A percentile compares a stretch with the other conserved stretches of the same genome.
phyloP scores from a whole-genome alignment of 2,329 filamentous ascomycete species.

The Cercospora sp. region DNA sequence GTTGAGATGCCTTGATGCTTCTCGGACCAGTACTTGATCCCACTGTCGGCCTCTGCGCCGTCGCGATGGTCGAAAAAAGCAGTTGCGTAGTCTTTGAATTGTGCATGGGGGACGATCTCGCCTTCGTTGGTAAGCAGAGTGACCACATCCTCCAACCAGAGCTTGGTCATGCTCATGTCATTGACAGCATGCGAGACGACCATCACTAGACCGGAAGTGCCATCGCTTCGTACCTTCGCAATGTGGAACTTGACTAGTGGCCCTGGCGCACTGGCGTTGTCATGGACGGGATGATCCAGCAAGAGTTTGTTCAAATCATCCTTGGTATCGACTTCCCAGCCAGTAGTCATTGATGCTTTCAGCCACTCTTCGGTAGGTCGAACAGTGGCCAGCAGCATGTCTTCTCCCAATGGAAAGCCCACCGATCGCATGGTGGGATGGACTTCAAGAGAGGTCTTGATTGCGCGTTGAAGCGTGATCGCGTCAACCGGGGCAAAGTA shows the following conservation, averaged over 20 bases:
- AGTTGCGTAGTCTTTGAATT: constrained; percentile 37
- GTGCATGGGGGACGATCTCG: constrained; percentile 32
- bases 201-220: constrained; percentile 34
- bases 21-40: constrained; percentile 34
- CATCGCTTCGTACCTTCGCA: constrained; percentile 32
- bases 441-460: constrained; percentile 33
- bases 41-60: constrained; percentile 34
- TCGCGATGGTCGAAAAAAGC: constrained; percentile 36
- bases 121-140: constrained; percentile 32
- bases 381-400: constrained; percentile 35
- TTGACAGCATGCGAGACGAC: constrained; percentile 36
- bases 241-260: constrained; percentile 36
- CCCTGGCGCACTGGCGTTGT: constrained; percentile 34
- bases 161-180: constrained; percentile 39
- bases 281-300: constrained; percentile 33
- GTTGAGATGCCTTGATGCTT: constrained; percentile 34
- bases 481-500: constrained; percentile 31
- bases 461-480: constrained; percentile 28
- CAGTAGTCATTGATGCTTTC: constrained; percentile 33
- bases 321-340: constrained; percentile 34
- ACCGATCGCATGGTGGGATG: constrained; percentile 37
- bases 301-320: constrained; percentile 34
- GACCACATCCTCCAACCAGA: constrained; percentile 38
- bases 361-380: constrained; percentile 33
- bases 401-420: constrained; percentile 31